Evolutionary conservation across 2,329 filamentous ascomycete species (phyloP).

Genomic region (Aspergillus arachidicola): DNA sequence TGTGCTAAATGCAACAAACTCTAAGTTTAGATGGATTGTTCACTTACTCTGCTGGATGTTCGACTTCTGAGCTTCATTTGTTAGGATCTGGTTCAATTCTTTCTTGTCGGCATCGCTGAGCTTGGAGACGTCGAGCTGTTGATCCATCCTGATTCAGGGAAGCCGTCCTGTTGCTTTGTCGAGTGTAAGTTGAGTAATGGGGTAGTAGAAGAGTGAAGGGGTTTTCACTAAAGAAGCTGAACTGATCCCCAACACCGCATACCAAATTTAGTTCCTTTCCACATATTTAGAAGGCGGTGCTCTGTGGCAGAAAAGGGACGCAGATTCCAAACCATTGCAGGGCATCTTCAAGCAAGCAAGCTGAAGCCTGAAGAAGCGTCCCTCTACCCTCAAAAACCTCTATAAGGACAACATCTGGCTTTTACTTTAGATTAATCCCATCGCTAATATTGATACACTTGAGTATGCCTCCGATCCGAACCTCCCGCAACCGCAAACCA

Average conservation of each 20-base stretch:
- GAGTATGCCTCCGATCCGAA: conserved; percentile 64
- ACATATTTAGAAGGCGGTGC: conserved; percentile 14
- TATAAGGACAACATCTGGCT: not conserved
- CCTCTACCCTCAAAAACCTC: not conserved
- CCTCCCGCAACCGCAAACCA: conserved; percentile 62
- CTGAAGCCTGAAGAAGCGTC: not conserved
- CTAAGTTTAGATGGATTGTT: not conserved
- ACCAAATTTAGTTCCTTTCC: not conserved
- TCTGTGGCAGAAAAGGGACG: conserved; percentile 8
- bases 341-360: not conserved
- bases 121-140: conserved; percentile 66
- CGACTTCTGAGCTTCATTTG: conserved; percentile 82
- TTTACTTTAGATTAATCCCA: not conserved
- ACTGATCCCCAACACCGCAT: not conserved
- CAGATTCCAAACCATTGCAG: not conserved
- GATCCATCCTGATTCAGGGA: conserved; percentile 36
- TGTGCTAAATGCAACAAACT: not conserved
- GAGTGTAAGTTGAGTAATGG: not conserved
- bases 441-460: not conserved
- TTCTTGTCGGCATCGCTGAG: conserved; percentile 81
- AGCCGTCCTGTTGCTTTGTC: not conserved
- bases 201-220: not conserved
- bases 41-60: conserved; percentile 54
- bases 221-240: not conserved
- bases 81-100: conserved; percentile 83